These are phyloP conservation scores for Botrytis fabae DNA, from an alignment of 2,329 filamentous ascomycete species.

Conservation along the genomic window DNA sequence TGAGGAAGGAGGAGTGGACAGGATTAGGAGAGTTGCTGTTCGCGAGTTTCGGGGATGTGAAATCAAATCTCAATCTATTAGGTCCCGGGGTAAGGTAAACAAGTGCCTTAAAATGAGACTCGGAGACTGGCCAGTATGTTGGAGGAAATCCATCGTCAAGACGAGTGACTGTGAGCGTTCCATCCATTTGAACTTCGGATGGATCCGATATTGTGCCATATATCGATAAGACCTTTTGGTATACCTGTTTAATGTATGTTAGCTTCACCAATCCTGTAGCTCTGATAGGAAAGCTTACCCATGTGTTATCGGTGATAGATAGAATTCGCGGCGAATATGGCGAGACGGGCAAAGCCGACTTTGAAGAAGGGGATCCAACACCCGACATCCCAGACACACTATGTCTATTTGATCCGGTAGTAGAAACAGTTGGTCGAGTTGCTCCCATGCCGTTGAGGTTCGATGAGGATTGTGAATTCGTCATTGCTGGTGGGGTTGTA, in stretches of 20 bases:
- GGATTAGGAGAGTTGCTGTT: constrained; percentile 65
- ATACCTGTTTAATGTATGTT: constrained; percentile 59
- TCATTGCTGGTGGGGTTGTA: constrained; percentile 50
- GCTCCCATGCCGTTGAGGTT: constrained; percentile 60
- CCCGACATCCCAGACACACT: constrained; percentile 67
- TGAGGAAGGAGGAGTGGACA: constrained; percentile 76
- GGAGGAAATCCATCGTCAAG: constrained; percentile 84
- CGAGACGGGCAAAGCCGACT: constrained; percentile 63
- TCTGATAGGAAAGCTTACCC: constrained; percentile 55
- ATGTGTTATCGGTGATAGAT: constrained; percentile 78
- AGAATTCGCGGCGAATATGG: constrained; percentile 77
- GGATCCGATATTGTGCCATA: constrained; percentile 79
- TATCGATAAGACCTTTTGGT: constrained; percentile 85
- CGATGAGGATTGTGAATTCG: constrained; percentile 55
- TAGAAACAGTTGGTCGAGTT: constrained; percentile 47
- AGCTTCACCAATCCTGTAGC: background rate
- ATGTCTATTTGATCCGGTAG: constrained; percentile 52
- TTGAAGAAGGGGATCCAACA: constrained; percentile 55
- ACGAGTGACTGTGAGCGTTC: constrained; percentile 75
- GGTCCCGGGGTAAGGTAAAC: constrained; percentile 89
- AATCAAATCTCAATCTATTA: constrained; percentile 86
- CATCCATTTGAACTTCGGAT: constrained; percentile 68
- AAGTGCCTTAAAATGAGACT: constrained; percentile 88
- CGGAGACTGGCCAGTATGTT: constrained; percentile 81
- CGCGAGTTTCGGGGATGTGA: constrained; percentile 77